These are phyloP conservation scores for Hemerocallis citrina DNA, from an alignment of 106 monocot genomes.

Conservation along the genomic window DNA sequence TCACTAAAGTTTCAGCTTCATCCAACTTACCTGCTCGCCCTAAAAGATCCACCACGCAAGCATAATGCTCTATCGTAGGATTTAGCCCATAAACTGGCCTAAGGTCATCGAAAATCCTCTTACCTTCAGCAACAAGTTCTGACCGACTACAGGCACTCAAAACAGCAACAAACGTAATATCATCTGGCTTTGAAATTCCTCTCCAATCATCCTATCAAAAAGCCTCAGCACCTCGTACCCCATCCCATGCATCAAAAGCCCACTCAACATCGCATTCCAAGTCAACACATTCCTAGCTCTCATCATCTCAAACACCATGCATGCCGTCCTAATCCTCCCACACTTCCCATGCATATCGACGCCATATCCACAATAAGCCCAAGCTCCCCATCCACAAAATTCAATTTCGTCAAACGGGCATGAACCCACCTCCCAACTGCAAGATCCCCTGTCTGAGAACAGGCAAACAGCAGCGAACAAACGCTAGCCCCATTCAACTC, in stretches of 20 bases:
- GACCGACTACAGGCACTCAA: conserved; percentile 61
- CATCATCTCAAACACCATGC: conserved; percentile 24
- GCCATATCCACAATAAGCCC: conserved; percentile 30
- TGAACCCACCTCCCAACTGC: conserved; percentile 51
- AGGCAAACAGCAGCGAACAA: conserved; percentile 54
- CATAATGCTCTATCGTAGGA: conserved; percentile 57
- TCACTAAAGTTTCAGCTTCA: conserved; percentile 51
- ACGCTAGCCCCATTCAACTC: conserved; percentile 33
- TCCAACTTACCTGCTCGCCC: conserved; percentile 49
- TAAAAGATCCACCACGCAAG: conserved; percentile 68
- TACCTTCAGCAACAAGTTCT: conserved; percentile 42
- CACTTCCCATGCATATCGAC: conserved; percentile 58
- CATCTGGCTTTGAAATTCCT: conserved; percentile 31
- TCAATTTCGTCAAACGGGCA: conserved; percentile 15
- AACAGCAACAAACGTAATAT: conserved; percentile 57
- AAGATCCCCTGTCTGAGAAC: conserved; percentile 59
- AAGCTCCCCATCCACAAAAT: background rate
- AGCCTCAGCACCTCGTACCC: conserved; percentile 22
- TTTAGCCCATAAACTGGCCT: conserved; percentile 18
- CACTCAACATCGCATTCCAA: conserved; percentile 67
- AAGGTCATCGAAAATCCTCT: conserved; percentile 21
- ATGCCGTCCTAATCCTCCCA: conserved; percentile 31
- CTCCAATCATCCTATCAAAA: conserved; percentile 31
- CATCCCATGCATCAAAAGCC: conserved; percentile 54
- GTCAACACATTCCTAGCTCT: conserved; percentile 25